These are phyloP conservation scores for Populus tomentosa DNA, from an alignment of 441 rosid species.

Conservation along the genomic window DNA sequence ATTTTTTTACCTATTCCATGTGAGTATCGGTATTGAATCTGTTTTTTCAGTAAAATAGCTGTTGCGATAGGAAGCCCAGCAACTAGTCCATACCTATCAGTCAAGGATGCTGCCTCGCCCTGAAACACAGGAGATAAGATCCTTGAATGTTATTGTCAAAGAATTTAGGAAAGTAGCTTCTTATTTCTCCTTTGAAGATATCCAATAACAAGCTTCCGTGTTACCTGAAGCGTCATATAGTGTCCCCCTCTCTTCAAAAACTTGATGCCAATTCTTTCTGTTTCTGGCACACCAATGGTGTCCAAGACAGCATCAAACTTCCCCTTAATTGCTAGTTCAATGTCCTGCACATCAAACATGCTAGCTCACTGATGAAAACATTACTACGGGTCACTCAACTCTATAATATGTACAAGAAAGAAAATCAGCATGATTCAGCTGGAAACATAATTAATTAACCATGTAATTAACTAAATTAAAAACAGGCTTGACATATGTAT, in stretches of 20 bases:
- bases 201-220: constrained; percentile 10
- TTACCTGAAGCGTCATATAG: constrained; percentile 94
- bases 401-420: not conserved
- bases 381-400: not conserved
- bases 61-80: constrained; percentile 82
- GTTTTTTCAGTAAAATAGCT: constrained; percentile 68
- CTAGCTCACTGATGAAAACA: constrained; percentile 4
- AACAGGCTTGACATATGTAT: not conserved
- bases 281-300: constrained; percentile 86
- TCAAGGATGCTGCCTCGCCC: constrained; percentile 88
- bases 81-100: constrained; percentile 76
- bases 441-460: not conserved
- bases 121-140: constrained; percentile 24
- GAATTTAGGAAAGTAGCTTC: constrained; percentile 1
- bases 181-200: not conserved
- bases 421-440: not conserved
- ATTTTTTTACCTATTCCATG: constrained; percentile 62
- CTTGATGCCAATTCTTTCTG: constrained; percentile 73
- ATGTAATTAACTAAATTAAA: not conserved
- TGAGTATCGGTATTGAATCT: constrained; percentile 66
- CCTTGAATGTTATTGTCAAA: constrained; percentile 1
- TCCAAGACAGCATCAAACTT: constrained; percentile 91
- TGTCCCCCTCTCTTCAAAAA: constrained; percentile 83
- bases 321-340: constrained; percentile 75
- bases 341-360: constrained; percentile 44